Conservation (phyloP, 108 stramenopile species). For the Conticribra weissflogii region DNA sequence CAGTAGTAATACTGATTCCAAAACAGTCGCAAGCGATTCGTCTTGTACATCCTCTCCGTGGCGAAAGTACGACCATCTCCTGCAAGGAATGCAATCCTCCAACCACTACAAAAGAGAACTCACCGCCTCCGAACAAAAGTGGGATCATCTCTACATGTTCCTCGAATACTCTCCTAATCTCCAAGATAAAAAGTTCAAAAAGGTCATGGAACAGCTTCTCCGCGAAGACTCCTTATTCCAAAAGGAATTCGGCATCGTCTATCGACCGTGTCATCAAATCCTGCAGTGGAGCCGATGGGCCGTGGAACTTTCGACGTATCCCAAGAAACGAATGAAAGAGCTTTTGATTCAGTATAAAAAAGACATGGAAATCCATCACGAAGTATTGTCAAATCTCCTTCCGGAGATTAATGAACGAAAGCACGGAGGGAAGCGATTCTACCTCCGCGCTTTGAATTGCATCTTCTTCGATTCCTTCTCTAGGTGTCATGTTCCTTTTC, state of each 20-base stretch:
- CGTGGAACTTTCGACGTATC: conserved; percentile 4
- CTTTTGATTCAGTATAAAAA: neutral
- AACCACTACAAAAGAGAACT: neutral
- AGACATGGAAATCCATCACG: conserved; percentile 10
- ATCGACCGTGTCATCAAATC: neutral
- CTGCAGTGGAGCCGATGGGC: conserved; percentile 12
- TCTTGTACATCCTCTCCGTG: neutral
- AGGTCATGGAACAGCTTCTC: neutral
- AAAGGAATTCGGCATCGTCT: neutral
- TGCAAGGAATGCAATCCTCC: neutral
- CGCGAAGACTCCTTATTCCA: conserved; percentile 5
- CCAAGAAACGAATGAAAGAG: conserved; percentile 7
- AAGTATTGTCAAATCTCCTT: neutral
- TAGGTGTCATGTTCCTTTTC: conserved; percentile 12
- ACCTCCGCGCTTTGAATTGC: conserved; percentile 27
- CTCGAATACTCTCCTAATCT: neutral
- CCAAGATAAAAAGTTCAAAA: neutral
- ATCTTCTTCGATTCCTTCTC: conserved; percentile 21
- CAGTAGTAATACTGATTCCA: neutral
- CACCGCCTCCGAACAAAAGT: neutral
- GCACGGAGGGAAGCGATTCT: conserved; percentile 14
- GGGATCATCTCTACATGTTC: neutral
- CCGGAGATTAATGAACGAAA: conserved; percentile 16
- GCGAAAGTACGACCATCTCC: neutral
- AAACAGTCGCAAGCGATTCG: neutral